Base-by-base conservation (phyloP, 2,329 filamentous ascomycete species). In the Ceratocystiopsis brevicomis region DNA sequence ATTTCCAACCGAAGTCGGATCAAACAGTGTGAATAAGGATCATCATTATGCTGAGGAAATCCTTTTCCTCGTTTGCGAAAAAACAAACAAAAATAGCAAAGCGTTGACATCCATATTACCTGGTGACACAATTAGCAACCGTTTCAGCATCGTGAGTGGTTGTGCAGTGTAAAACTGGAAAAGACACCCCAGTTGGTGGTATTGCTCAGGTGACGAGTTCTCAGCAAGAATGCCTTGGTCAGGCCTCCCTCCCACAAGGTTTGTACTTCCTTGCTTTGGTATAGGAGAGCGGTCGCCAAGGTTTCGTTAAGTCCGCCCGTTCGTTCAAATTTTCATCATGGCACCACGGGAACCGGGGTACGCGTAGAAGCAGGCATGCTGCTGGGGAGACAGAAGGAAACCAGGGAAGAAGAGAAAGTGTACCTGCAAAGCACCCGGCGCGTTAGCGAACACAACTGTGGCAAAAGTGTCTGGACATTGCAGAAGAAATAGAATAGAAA, bases 231-330 rank as follows among this genome's bases (percentile, higher is more conserved):
- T 58, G 60, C 67, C 61, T 59, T 55, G 34, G 57, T 53, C 50
- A 21, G 47, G 53, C 52, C 62, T 59, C 54, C 60, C 61, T 38
- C 65, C 66, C 70, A 67, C 69, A 67, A 65, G 67, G 68, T 61
- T 71, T 76, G 71, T 76, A 75, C 69, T 66, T 60, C 65, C 70
- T 67, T 61, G 70, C 60, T 70, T 67, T 68, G 59, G 47, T 61
- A 61, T 56, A 63, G 58, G 56, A 58, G 37, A 61, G 55, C 54
- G 59, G 57, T 61, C 55, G 56, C 44, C 47, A 53, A 52, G 65
- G 64, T 68, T 73, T 69, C 61, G 63, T 71, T 73, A 72, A 76
- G 72, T 75, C 72, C 72, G 72, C 72, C 72, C 72, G 72, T 76
- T 76, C 72, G 72, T 76, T 74, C 71, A 76, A 74, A 60, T 11